Percentiles rank a stretch among this genome's conserved stretches.
Conservation (phyloP, 2,329 filamentous ascomycete species). For the Cercospora zeae-maydis region DNA sequence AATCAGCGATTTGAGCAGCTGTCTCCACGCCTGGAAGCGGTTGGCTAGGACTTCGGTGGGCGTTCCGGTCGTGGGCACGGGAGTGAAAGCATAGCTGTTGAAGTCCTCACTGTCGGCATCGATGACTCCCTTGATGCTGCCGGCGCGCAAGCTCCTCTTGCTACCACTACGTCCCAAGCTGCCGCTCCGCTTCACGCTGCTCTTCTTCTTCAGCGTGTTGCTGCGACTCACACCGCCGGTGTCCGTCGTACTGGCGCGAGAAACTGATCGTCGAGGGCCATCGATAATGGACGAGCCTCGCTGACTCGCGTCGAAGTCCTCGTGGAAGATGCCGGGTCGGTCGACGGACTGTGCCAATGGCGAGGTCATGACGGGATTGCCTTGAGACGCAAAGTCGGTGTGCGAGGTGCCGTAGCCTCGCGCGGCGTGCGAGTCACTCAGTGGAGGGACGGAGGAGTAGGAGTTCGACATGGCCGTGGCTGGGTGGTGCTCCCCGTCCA, state of each 20-base stretch:
- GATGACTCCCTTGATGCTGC: slow-evolving; percentile 74
- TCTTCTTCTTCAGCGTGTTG: slow-evolving; percentile 86
- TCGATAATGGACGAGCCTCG: slow-evolving; percentile 62
- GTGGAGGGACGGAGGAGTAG: not conserved
- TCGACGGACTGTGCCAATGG: slow-evolving; percentile 38
- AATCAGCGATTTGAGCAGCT: slow-evolving; percentile 90
- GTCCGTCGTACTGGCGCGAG: slow-evolving; percentile 43
- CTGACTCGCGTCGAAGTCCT: slow-evolving; percentile 68
- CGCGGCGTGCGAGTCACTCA: slow-evolving; percentile 2
- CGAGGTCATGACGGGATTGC: slow-evolving; percentile 36
- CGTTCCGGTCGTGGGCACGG: slow-evolving; percentile 79
- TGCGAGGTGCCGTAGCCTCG: slow-evolving; percentile 15
- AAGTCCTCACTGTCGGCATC: slow-evolving; percentile 60
- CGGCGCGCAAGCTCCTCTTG: slow-evolving; percentile 75
- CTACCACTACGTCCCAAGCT: slow-evolving; percentile 79
- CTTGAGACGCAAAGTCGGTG: slow-evolving; percentile 39
- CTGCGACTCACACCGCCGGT: slow-evolving; percentile 52
- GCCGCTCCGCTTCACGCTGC: slow-evolving; percentile 67
- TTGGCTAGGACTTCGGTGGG: slow-evolving; percentile 84
- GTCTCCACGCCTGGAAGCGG: slow-evolving; percentile 93
- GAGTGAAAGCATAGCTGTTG: slow-evolving; percentile 84
- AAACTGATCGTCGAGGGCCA: slow-evolving; percentile 59
- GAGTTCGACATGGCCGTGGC: slow-evolving; percentile 3
- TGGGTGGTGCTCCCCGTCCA: not conserved
- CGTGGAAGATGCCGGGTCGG: slow-evolving; percentile 27